Evolutionary conservation across 1,284 basidiomycete genomes (phyloP), one percentile per base, ranked within the genome.

Genomic region (Apiotrichum gracile): DNA sequence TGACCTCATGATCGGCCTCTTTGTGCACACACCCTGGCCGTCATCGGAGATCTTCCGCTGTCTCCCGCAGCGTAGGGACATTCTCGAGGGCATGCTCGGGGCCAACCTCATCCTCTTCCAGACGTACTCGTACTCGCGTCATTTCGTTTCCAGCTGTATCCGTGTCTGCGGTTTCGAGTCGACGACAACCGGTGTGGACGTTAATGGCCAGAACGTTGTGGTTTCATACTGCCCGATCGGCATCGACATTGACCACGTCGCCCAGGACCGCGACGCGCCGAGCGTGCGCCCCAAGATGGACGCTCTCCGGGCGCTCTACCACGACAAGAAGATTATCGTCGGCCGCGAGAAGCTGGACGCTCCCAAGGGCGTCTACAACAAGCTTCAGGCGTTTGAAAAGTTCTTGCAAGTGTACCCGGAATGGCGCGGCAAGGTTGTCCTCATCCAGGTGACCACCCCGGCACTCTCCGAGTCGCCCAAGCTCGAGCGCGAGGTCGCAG

Each of bases 321-420:
- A 89, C 65, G 91, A 88, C 64, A 97, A 97, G 81, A 97, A 97
- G 82, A 97, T 99, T 68, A 92, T 99, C 55, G 88, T 99, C 27
- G 94, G 92, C 14, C 82, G 96, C n/a, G 94, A 99, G 76, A 99
- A 99, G 79, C 83, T 98, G 38, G 96, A 99, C 68, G 90, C 93
- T 16, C 93, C 97, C 63, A 97, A 97, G 78, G 94, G 94, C 51
- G 91, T 99, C 25, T 79, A 97, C 60, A 94, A 97, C 77, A 98
- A 98, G 82, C 82, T 98, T 29, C 88, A 90, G 57, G 93, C 94
- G 0, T 99, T 97, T 70, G 88, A 97, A 75, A 92, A 94, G 70
- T 83, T 99, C 60, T 78, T 99, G 21, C 83, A 86, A 60, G 87
- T 90, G 62, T 97, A 92, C 77, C 96, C 96, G 1, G 84, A 97